phyloP scores from a whole-genome alignment of 805 yeast species.

The Sugiyamaella mastotermitis region DNA sequence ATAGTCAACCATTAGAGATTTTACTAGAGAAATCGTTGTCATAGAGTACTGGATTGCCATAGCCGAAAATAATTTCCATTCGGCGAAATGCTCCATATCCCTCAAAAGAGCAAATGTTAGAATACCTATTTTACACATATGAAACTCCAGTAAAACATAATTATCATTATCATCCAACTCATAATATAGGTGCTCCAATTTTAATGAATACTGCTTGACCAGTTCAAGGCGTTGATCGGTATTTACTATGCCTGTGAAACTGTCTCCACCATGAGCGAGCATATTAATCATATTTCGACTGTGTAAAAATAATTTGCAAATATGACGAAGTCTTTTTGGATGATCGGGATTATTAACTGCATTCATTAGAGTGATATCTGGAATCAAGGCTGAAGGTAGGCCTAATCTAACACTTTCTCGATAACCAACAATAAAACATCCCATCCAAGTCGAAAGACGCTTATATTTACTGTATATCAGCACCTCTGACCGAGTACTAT shows the following conservation, averaged over 20 bases:
- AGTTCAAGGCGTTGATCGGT: slow-evolving; percentile 3
- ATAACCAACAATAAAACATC: slow-evolving; percentile 3
- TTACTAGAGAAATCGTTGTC: too few species aligned
- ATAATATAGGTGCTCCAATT: too few species aligned
- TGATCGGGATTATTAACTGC: slow-evolving; percentile 3
- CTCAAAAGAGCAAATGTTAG: too few species aligned
- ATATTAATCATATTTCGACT: slow-evolving; percentile 2
- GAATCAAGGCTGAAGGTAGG: slow-evolving; percentile 1
- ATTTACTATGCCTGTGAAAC: slow-evolving; percentile 4
- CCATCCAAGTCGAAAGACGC: slow-evolving; percentile 10
- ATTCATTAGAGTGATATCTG: slow-evolving; percentile 2
- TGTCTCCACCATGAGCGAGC: slow-evolving; percentile 6
- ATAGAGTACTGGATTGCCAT: too few species aligned
- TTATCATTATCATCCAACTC: too few species aligned
- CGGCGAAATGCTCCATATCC: too few species aligned
- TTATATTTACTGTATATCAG: slow-evolving; percentile 2
- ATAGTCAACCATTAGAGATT: too few species aligned
- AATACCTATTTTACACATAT: too few species aligned
- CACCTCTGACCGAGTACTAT: background rate
- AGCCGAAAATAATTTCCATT: too few species aligned
- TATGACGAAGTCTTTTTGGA: slow-evolving; percentile 3
- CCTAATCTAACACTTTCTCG: slow-evolving; percentile 3
- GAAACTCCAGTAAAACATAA: too few species aligned
- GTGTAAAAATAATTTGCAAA: slow-evolving; percentile 4
- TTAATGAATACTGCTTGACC: slow-evolving; percentile 9